Base-by-base conservation (phyloP, 805 yeast species). In the Komagataella ulmi region DNA sequence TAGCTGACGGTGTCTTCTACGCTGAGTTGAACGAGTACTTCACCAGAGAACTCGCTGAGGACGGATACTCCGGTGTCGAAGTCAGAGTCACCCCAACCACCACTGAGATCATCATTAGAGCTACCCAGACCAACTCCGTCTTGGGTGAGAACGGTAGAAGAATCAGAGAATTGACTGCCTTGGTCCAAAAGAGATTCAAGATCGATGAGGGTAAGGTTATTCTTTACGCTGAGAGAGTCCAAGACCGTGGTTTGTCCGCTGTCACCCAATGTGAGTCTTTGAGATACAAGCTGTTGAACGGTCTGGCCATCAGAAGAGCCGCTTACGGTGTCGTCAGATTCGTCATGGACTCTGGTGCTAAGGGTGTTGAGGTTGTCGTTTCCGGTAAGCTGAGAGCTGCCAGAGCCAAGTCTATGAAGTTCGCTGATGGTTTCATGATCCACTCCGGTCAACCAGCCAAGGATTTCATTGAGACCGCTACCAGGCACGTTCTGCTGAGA, bases 361-460 rank as follows among this genome's bases (percentile, higher is more conserved):
- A 93, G 88, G 99, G 99, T 90, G 97, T 95, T 71, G 99, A 93
- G 83, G 99, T 93, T 75, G 98, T 93, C 67, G 87, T 93, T 71
- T 89, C 97, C 65, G 99, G 99, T 85, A 93, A 93, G 81, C 85
- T 95, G 75, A 88, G 97, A 81, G 99, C 97, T 77, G 99, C 98
- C 69, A 89, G 99, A 83, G 99, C 99, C 69, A 93, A 93, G 87
- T 84, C 97, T 70, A 95, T 93, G 96, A 93, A 93, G 80, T 93
- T 91, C 85, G 85, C 93, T 73, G 98, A 91, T 74, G 99, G 99
- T 83, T 93, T 93, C 96, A 88, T 93, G 93, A 93, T 93, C 83
- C 99, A 93, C 93, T 89, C 97, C 70, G 99, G 99, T 88, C 99
- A 93, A 82, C 99, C 99, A 79, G 93, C 91, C 75, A 83, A 80